Conservation (phyloP, 106 monocot species). For the Dendrobium officinale region DNA sequence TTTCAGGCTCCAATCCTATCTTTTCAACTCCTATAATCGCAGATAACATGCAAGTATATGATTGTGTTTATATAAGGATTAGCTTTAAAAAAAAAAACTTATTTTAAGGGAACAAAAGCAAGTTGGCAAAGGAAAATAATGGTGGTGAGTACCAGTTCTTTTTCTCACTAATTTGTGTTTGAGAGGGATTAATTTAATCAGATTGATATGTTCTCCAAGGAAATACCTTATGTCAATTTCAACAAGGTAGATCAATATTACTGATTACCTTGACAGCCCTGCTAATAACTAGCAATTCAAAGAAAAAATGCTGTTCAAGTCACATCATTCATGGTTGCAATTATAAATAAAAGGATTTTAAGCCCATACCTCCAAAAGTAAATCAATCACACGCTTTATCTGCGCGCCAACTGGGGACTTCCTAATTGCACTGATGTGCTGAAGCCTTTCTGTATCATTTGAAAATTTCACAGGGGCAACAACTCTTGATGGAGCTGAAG, state of each 20-base stretch:
- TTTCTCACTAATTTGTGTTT: background rate
- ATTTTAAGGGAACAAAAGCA: background rate
- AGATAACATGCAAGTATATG: background rate
- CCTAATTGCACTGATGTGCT: slow-evolving; percentile 76
- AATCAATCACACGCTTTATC: slow-evolving; percentile 83
- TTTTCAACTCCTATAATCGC: background rate
- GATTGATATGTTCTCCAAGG: background rate
- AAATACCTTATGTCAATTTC: background rate
- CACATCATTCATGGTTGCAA: background rate
- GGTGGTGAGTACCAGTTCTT: background rate
- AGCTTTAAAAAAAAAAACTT: background rate
- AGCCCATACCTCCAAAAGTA: slow-evolving; percentile 56
- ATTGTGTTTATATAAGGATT: background rate
- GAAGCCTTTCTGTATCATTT: slow-evolving; percentile 87
- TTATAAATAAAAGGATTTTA: background rate
- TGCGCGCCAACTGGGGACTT: slow-evolving; percentile 90
- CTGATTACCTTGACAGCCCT: background rate
- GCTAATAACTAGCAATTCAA: background rate
- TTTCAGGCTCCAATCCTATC: background rate
- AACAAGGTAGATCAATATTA: background rate
- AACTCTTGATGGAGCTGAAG: slow-evolving; percentile 28
- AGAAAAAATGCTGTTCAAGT: background rate
- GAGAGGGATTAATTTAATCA: background rate
- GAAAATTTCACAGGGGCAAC: slow-evolving; percentile 61
- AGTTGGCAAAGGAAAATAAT: background rate